Conservation (phyloP, 163 green algal genomes). For the Chlorella variabilis region DNA sequence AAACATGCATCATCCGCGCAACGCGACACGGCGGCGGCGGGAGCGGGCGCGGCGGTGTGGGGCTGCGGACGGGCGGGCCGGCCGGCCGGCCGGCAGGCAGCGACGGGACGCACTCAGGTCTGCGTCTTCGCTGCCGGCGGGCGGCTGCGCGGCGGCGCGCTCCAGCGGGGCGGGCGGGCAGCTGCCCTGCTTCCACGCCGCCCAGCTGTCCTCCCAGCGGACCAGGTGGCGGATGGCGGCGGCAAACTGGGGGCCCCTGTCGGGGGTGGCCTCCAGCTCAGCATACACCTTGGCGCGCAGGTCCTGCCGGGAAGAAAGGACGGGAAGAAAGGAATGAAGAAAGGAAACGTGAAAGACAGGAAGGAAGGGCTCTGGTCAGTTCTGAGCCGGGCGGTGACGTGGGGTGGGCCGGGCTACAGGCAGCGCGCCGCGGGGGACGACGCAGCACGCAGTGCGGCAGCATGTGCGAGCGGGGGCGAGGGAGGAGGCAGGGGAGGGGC, state of each 20-base stretch:
- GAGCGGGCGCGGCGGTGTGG: no score
- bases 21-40: no score
- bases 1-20: not conserved
- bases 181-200: conserved; percentile 57
- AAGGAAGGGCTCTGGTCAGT: no score
- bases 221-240: conserved; percentile 49
- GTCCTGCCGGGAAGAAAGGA: not conserved
- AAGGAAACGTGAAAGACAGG: no score
- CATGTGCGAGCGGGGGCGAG: not conserved
- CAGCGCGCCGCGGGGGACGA: no score
- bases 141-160: conserved; percentile 8
- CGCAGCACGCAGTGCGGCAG: not conserved
- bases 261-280: conserved; percentile 56
- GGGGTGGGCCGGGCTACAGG: no score
- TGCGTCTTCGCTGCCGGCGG: not conserved
- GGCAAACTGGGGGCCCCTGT: conserved; percentile 57
- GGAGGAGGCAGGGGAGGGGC: no score
- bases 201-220: conserved; percentile 57
- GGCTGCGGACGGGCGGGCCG: no score
- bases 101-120: conserved; percentile 14
- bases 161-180: conserved; percentile 50
- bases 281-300: conserved; percentile 48
- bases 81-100: no score
- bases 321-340: not conserved
- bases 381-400: no score